Conservation (phyloP, 208 protist genomes). For the Tetramitus jugosus region DNA sequence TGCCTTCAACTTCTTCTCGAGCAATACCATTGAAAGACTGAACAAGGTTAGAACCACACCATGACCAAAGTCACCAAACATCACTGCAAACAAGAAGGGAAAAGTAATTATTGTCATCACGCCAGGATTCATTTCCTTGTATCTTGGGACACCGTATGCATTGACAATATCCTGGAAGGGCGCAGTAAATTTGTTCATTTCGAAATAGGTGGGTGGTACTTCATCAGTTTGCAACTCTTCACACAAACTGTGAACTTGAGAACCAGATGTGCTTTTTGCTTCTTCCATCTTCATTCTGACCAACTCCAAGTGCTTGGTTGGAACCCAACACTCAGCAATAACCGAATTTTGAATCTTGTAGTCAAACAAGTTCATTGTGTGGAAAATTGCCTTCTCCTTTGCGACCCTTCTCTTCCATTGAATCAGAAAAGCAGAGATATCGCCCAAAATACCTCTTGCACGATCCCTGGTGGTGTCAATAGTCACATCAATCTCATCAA, state of each 20-base stretch:
- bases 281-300: conserved; percentile 59
- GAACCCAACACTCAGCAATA: conserved; percentile 85
- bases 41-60: conserved; percentile 81
- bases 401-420: conserved; percentile 77
- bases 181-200: conserved; percentile 89
- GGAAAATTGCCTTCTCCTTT: conserved; percentile 88
- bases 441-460: conserved; percentile 49
- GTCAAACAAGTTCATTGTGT: conserved; percentile 89
- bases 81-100: conserved; percentile 99
- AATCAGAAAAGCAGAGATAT: conserved; percentile 55
- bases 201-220: conserved; percentile 92
- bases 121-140: conserved; percentile 81
- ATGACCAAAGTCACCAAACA: conserved; percentile 99
- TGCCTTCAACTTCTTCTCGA: conserved; percentile 72
- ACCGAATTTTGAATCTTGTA: conserved; percentile 68
- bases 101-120: conserved; percentile 95
- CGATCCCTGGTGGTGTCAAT: conserved; percentile 42
- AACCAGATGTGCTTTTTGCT: conserved; percentile 61
- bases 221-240: conserved; percentile 70
- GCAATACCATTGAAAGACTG: conserved; percentile 61
- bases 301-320: conserved; percentile 56
- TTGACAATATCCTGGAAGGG: conserved; percentile 95
- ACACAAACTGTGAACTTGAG: conserved; percentile 78
- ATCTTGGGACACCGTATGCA: conserved; percentile 88
- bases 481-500: conserved; percentile 28